Conservation (phyloP, 73 alveolate genomes). For the Paramecium sonneborni region DNA sequence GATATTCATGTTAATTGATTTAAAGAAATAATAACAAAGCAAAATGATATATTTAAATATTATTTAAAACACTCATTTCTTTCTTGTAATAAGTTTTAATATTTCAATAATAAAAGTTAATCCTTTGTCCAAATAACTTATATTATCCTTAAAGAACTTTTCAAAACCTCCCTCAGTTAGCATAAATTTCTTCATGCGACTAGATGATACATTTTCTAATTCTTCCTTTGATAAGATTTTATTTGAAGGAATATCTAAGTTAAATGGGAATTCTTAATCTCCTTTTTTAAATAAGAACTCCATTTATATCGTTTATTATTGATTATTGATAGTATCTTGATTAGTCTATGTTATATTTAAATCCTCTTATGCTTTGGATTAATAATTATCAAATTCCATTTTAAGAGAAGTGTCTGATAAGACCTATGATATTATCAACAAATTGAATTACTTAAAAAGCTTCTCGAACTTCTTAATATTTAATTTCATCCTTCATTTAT, state of each 20-base stretch:
- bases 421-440: not conserved
- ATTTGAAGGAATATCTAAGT: not conserved
- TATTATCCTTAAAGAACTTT: not conserved
- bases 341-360: not conserved
- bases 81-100: not conserved
- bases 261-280: not conserved
- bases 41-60: too few relatives aligned
- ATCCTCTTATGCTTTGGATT: not conserved
- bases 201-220: not conserved
- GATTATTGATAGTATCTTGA: not conserved
- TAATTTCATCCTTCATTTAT: not conserved
- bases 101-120: not conserved
- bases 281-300: not conserved
- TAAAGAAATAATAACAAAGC: too few relatives aligned
- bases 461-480: not conserved
- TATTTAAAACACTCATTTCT: not conserved
- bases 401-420: not conserved
- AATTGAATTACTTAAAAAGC: not conserved
- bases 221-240: not conserved
- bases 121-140: not conserved
- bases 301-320: not conserved
- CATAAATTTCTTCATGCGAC: not conserved
- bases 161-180: not conserved
- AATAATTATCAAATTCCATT: not conserved
- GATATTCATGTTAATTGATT: too few relatives aligned